These are phyloP conservation scores for Candida sithepensis DNA, from an alignment of 805 yeast species.

Conservation along the genomic window DNA sequence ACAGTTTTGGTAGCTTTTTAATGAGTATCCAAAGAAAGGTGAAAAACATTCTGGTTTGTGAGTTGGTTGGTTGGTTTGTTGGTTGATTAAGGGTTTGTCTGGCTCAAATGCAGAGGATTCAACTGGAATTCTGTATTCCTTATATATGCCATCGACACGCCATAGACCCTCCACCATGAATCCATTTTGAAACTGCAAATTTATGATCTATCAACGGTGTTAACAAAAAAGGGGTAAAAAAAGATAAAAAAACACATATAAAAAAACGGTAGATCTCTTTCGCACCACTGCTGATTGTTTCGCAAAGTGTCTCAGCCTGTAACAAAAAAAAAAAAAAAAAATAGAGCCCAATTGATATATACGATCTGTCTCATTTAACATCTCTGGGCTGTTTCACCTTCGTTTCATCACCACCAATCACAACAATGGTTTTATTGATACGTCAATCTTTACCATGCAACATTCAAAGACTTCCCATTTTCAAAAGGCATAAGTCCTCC, in stretches of 20 bases:
- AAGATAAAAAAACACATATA: too few species aligned
- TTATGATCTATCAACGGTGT: neutral
- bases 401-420: neutral
- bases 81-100: neutral
- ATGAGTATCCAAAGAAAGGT: conserved; percentile 8
- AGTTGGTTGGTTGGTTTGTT: too few species aligned
- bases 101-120: too few species aligned
- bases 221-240: neutral
- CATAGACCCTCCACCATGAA: neutral
- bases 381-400: neutral
- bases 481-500: neutral
- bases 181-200: neutral
- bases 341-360: too few species aligned
- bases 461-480: neutral
- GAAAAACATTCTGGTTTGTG: neutral
- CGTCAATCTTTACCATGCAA: neutral
- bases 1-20: conserved; percentile 40
- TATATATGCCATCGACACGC: neutral
- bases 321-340: too few species aligned
- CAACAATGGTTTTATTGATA: too few species aligned
- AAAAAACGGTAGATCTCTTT: too few species aligned
- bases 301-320: too few species aligned
- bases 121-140: neutral
- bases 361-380: neutral
- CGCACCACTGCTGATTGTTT: too few species aligned